Evolutionary conservation across 768 basidiomycete species (phyloP), one percentile per base, ranked within the genome.

Genomic region (Agaricus bisporus): DNA sequence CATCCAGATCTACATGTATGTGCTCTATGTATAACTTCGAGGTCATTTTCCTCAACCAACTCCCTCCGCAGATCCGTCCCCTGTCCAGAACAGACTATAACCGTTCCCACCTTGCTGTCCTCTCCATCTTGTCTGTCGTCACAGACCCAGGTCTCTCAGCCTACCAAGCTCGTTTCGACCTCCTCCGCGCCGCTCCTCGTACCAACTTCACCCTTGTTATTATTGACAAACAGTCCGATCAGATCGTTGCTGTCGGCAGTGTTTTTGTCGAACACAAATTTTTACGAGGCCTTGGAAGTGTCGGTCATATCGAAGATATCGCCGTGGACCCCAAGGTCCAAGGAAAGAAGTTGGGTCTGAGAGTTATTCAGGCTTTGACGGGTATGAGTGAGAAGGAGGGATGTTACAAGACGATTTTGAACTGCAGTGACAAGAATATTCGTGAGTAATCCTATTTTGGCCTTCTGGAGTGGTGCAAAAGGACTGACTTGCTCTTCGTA

Each of bases 281-380:
- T 77, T 72, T 94, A 41, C 80, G 94, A 38, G 83, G 80, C 1
- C 73, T 91, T n/a, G 91, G 91, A 18, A 77, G 78, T 58, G 90
- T 93, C 12, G 97, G 95, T 0, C 97, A 99, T 64, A 94, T 99
- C 58, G 97, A 99, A 70, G 97, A 99, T 66, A 97, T 99, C 57
- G 95, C 92, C 3, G 95, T 99, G 17, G 83, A 89, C 70, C 84
- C 86, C 70, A 74, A 68, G 41, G 81, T 88, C 71, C 94, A 97
- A 75, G 97, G 97, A 29, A 88, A 87, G 71, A 94, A 91, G 68
- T 77, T 99, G 29, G 97, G 97, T 0, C 68, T 90, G 70, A 78
- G 86, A 60, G 76, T 98, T 60, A 93, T 99, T 64, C 79, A 91
- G 60, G 87, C 90, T 4, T 76, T 98, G 61, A 90, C 88, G 2